A percentile compares a stretch with the other conserved stretches of the same genome.
Evolutionary conservation across 2,329 filamentous ascomycete species (phyloP).

Genomic region (Alternaria sp.): DNA sequence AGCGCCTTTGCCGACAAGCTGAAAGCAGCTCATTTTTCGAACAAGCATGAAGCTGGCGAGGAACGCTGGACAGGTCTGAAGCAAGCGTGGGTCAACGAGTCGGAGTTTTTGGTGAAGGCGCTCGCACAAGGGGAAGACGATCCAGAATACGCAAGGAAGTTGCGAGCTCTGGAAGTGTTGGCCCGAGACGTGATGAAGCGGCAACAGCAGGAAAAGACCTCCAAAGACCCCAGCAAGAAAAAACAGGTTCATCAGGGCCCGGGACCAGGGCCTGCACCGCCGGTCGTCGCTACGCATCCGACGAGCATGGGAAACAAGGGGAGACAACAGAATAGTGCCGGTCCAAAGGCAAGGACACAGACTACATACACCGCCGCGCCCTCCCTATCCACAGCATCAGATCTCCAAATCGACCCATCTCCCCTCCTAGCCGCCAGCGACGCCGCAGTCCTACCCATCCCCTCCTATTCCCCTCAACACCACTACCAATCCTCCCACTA

Average conservation of each 20-base stretch:
- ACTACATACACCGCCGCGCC: constrained; percentile 18
- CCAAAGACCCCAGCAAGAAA: constrained; percentile 58
- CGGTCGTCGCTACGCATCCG: constrained; percentile 25
- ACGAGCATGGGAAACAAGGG: constrained; percentile 38
- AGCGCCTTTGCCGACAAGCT: constrained; percentile 71
- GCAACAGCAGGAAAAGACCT: constrained; percentile 69
- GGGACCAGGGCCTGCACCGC: constrained; percentile 51
- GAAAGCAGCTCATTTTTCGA: constrained; percentile 70
- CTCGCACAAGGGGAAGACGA: constrained; percentile 61
- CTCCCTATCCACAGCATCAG: constrained; percentile 48
- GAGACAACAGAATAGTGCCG: constrained; percentile 20
- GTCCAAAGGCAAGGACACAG: constrained; percentile 2
- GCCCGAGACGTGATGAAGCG: constrained; percentile 81
- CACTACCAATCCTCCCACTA: constrained; percentile 34
- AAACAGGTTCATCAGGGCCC: constrained; percentile 50
- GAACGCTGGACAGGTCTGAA: constrained; percentile 76
- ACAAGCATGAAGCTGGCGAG: constrained; percentile 73
- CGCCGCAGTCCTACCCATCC: constrained; percentile 46
- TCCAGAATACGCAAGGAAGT: constrained; percentile 61
- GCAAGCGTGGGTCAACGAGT: constrained; percentile 68
- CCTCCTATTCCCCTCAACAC: constrained; percentile 14
- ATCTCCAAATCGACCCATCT: constrained; percentile 69
- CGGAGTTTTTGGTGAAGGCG: constrained; percentile 61
- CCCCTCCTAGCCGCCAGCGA: constrained; percentile 65
- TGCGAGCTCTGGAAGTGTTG: constrained; percentile 72